These are phyloP conservation scores for Pythium aphanidermatum DNA, from an alignment of 352 stramenopile species.

Conservation along the genomic window DNA sequence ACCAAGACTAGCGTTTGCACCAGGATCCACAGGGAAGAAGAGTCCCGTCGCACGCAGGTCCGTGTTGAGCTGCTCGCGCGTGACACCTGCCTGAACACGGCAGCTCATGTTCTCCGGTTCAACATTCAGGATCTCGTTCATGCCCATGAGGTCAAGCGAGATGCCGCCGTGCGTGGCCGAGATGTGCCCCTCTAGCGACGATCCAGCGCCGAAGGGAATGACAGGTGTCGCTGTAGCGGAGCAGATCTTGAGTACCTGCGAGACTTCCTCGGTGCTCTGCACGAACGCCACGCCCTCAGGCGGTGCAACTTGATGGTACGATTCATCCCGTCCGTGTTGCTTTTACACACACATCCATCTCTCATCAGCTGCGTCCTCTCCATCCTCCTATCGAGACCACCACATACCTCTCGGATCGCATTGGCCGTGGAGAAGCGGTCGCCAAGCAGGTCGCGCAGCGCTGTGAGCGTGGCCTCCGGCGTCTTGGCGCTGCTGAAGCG, in stretches of 20 bases:
- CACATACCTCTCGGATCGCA: slow-evolving; percentile 49
- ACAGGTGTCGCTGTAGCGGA: slow-evolving; percentile 77
- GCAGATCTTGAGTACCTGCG: slow-evolving; percentile 89
- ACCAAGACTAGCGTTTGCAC: slow-evolving; percentile 93
- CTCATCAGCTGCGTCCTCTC: slow-evolving; percentile 6
- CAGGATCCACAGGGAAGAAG: slow-evolving; percentile 97
- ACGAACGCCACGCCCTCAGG: slow-evolving; percentile 88
- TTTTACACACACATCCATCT: slow-evolving; percentile 10
- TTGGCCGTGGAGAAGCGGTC: slow-evolving; percentile 65
- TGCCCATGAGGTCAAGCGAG: slow-evolving; percentile 86
- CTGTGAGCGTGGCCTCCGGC: slow-evolving; percentile 38
- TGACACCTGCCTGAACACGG: slow-evolving; percentile 93
- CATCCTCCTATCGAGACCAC: not conserved
- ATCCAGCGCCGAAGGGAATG: slow-evolving; percentile 91
- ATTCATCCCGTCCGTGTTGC: slow-evolving; percentile 90
- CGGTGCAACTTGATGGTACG: slow-evolving; percentile 78
- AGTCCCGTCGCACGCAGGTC: slow-evolving; percentile 83
- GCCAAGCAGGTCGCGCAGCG: slow-evolving; percentile 50
- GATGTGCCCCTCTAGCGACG: slow-evolving; percentile 96
- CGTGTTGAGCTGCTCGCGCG: slow-evolving; percentile 89
- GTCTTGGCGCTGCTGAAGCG: slow-evolving; percentile 15
- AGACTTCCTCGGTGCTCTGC: slow-evolving; percentile 83
- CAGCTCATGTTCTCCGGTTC: slow-evolving; percentile 82
- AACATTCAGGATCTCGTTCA: slow-evolving; percentile 69
- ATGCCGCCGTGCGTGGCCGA: slow-evolving; percentile 84